A percentile compares a stretch with the other conserved stretches of the same genome.
Evolutionary conservation across 2,329 filamentous ascomycete genomes (phyloP).

Genomic region (Colletotrichum truncatum): DNA sequence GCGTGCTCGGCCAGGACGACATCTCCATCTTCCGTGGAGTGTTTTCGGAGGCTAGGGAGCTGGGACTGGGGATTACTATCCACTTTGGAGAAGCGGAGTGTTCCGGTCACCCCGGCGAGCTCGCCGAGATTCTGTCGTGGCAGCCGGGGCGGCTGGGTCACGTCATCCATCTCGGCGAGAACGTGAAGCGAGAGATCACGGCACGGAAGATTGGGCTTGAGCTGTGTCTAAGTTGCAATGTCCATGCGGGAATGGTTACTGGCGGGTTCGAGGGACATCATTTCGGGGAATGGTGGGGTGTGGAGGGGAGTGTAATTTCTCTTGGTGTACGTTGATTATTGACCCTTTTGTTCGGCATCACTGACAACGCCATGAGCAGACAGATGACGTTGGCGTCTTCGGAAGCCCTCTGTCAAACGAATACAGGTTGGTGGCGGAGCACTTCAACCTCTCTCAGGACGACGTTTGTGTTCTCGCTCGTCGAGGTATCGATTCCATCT

Average conservation of each 20-base stretch:
- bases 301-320: conserved; percentile 67
- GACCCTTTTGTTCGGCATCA: neutral
- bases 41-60: conserved; percentile 63
- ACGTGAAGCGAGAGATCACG: conserved; percentile 63
- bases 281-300: conserved; percentile 76
- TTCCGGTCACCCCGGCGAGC: conserved; percentile 67
- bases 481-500: conserved; percentile 71
- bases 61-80: conserved; percentile 72
- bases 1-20: conserved; percentile 63
- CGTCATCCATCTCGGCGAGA: conserved; percentile 77
- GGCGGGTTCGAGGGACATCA: conserved; percentile 77
- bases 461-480: conserved; percentile 65
- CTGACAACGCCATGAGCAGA: conserved; percentile 55
- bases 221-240: conserved; percentile 83
- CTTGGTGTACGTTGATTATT: conserved; percentile 68
- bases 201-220: conserved; percentile 71
- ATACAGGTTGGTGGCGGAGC: conserved; percentile 75
- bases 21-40: conserved; percentile 67
- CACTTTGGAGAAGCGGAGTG: conserved; percentile 79
- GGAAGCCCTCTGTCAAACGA: conserved; percentile 80
- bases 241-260: conserved; percentile 76
- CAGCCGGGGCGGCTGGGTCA: conserved; percentile 77
- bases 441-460: conserved; percentile 66
- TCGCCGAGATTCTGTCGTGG: conserved; percentile 72
- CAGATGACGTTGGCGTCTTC: conserved; percentile 86